Base-by-base conservation (phyloP, 352 stramenopile genomes). In the Blastocystis sp. region DNA sequence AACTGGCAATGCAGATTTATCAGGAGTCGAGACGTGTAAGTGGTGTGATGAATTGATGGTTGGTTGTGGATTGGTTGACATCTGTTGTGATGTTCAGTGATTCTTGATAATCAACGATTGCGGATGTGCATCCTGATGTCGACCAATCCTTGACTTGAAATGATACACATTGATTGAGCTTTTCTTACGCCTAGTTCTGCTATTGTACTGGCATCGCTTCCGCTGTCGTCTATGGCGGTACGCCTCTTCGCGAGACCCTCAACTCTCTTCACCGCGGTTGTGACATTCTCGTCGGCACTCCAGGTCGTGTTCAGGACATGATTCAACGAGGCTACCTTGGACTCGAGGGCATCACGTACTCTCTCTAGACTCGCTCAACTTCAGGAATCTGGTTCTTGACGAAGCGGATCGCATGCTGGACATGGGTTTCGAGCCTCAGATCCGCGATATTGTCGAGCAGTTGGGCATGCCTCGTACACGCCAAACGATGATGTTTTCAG, bases 401-500 rank as follows among this genome's bases (percentile, higher is more conserved):
- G 97, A 99, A 91, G 96, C 96, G 73, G 97, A 99, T 92, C 94
- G 96, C 90, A 99, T 99, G 97, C 93, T 99, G 37, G 97, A 99
- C 90, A 99, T 99, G 97, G 97, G 97, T 91, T 99, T 99, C 90
- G 96, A 99, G 91, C 96, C 96, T 26, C 95, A 98, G 92, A 98
- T 99, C 91, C 94, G 96, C 89, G 93, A 95, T 54, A 99, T 99
- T 90, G 96, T 99, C 18, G 95, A 99, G 92, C 94, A 98, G 91
- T 94, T 53, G 70, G 77, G 66, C 50, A 90, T 91, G 63, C 90
- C 90, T 34, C 66, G 91, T 90, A 96, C 98, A 62, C 93, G 97
- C 55, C 97, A 99, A 92, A 99, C 96, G 34, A 98, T 99, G 92
- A 98, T 99, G 96, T 99, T 99, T 91, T 98, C 93, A 91, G 97